These are phyloP conservation scores for Plasmodium vinckei DNA, from an alignment of 169 alveolate species.

Conservation along the genomic window DNA sequence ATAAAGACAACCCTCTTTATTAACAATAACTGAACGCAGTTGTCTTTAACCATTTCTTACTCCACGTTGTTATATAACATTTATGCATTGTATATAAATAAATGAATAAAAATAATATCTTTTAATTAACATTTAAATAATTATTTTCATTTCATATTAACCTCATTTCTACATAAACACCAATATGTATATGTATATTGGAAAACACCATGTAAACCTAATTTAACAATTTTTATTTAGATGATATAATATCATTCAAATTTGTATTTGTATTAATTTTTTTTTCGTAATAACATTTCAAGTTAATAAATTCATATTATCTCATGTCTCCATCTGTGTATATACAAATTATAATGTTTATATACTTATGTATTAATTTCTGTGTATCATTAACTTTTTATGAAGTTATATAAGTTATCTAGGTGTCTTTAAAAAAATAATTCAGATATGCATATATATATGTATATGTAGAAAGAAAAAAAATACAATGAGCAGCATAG, in stretches of 20 bases:
- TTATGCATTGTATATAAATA: constrained; percentile 22
- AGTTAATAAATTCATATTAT: constrained; percentile 4
- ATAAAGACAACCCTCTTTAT: background rate
- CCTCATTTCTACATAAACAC: background rate
- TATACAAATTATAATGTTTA: background rate
- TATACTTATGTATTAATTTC: background rate
- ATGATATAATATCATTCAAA: constrained; percentile 43
- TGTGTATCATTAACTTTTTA: background rate
- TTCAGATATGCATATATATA: background rate
- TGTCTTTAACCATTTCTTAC: background rate
- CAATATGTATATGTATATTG: background rate
- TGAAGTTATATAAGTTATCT: background rate
- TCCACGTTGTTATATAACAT: background rate
- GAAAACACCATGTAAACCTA: background rate
- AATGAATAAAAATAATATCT: constrained; percentile 3
- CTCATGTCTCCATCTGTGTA: constrained; percentile 1
- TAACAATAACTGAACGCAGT: background rate
- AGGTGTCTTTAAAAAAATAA: constrained; percentile 1
- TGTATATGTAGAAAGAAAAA: background rate
- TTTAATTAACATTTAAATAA: constrained; percentile 51
- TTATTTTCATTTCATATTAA: background rate
- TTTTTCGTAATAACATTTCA: constrained; percentile 1
- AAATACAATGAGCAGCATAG: constrained; percentile 51
- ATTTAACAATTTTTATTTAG: background rate
- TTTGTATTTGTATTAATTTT: constrained; percentile 3